These are phyloP conservation scores for Solanum peruvianum DNA, from an alignment of 257 asterid genomes.

Conservation along the genomic window DNA sequence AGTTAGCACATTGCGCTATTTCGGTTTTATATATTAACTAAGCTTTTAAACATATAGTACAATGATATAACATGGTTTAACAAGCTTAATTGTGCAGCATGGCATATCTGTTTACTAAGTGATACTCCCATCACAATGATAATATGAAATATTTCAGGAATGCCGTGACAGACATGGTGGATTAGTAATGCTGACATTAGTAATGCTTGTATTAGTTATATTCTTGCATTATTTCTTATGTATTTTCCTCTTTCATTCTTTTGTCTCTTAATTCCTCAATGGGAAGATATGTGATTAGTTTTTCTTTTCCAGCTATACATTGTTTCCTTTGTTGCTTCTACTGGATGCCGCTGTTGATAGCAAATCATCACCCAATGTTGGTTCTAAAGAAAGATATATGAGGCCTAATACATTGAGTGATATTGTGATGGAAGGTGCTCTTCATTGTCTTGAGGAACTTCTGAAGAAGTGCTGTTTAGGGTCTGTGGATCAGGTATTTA, in stretches of 20 bases:
- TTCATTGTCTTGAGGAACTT: slow-evolving; percentile 74
- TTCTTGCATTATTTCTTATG: neutral
- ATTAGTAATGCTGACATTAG: too few species aligned
- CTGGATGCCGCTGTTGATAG: slow-evolving; percentile 68
- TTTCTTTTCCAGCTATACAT: slow-evolving; percentile 46
- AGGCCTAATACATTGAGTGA: slow-evolving; percentile 44
- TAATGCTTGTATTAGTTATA: neutral
- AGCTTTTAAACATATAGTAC: neutral
- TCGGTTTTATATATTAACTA: neutral
- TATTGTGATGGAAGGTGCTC: slow-evolving; percentile 58
- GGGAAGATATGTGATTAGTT: slow-evolving; percentile 1
- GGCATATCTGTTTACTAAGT: neutral
- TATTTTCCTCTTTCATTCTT: neutral
- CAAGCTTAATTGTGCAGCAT: neutral
- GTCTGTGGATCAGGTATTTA: slow-evolving; percentile 78
- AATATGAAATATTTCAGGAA: neutral
- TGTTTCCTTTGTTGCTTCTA: slow-evolving; percentile 83
- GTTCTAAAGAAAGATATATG: slow-evolving; percentile 17
- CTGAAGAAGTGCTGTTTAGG: slow-evolving; percentile 60
- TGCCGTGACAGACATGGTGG: neutral
- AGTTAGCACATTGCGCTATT: neutral
- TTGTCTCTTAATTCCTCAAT: neutral
- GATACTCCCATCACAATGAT: neutral
- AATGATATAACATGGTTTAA: neutral
- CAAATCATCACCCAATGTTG: slow-evolving; percentile 40